Conservation (phyloP, 2,329 filamentous ascomycete genomes). For the Fusarium cyanostomum region DNA sequence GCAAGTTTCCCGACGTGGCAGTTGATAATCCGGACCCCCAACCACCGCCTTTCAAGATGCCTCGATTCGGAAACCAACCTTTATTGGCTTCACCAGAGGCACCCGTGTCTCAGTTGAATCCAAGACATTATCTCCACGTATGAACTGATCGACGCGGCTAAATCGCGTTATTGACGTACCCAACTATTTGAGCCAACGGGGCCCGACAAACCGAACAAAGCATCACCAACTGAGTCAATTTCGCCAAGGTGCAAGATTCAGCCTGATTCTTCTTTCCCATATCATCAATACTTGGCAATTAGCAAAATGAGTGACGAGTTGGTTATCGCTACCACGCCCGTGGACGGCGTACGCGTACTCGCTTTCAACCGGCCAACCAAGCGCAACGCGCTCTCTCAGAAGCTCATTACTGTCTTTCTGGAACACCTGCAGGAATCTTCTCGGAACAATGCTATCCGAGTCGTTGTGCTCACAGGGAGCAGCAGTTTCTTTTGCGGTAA, state of each 20-base stretch:
- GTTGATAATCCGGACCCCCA: constrained; percentile 10
- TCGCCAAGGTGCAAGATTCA: constrained; percentile 5
- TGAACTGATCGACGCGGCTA: constrained; percentile 25
- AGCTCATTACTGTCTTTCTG: constrained; percentile 58
- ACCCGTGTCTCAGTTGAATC: constrained; percentile 39
- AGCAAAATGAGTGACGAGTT: constrained; percentile 28
- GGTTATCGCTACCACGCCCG: constrained; percentile 42
- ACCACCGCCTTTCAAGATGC: constrained; percentile 33
- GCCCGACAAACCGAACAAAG: not conserved
- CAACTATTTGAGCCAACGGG: constrained; percentile 31
- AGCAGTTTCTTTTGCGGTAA: constrained; percentile 51
- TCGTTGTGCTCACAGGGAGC: constrained; percentile 52
- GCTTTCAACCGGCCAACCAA: constrained; percentile 64
- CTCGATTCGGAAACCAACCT: constrained; percentile 12
- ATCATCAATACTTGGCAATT: not conserved
- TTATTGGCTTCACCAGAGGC: not conserved
- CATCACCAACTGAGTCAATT: constrained; percentile 5
- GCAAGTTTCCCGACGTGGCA: constrained; percentile 11
- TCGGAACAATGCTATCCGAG: constrained; percentile 45
- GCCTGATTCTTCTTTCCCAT: not conserved
- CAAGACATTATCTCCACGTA: constrained; percentile 11
- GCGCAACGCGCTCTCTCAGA: constrained; percentile 65
- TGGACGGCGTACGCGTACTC: constrained; percentile 55
- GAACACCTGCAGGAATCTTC: constrained; percentile 39
- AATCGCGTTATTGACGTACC: constrained; percentile 23